phyloP scores from a whole-genome alignment of 345 rosid genomes.

The Moricandia moricandioides region DNA sequence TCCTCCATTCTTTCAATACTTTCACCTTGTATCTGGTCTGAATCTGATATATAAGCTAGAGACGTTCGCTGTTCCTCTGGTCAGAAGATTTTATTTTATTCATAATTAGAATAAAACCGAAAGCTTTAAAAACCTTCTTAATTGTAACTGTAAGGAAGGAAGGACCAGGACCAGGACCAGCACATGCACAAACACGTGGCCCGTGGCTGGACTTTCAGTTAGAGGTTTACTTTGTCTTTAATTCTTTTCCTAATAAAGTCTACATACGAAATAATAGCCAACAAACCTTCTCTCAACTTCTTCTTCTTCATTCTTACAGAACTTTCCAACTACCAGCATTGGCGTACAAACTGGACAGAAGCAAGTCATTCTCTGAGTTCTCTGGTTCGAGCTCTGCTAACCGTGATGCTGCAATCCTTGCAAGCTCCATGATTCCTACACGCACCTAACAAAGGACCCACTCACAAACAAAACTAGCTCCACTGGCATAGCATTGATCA shows the following conservation, averaged over 20 bases:
- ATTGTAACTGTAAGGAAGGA: neutral
- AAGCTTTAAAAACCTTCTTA: neutral
- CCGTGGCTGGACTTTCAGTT: neutral
- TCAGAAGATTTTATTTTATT: neutral
- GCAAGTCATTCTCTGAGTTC: conserved; percentile 54
- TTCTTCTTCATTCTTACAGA: conserved; percentile 48
- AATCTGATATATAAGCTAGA: neutral
- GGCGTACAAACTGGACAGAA: conserved; percentile 59
- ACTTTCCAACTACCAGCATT: conserved; percentile 58
- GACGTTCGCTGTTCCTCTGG: neutral
- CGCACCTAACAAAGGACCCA: conserved; percentile 86
- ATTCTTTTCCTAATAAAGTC: neutral
- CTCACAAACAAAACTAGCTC: conserved; percentile 77
- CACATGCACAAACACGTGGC: neutral
- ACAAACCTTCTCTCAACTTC: conserved; percentile 31
- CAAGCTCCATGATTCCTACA: conserved; percentile 72
- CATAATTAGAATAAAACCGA: neutral
- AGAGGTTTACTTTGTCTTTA: neutral
- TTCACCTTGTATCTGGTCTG: conserved; percentile 2
- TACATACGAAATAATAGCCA: neutral
- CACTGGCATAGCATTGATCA: conserved; percentile 55
- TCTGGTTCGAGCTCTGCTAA: conserved; percentile 65
- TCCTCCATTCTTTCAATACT: conserved; percentile 11
- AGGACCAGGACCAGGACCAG: neutral
- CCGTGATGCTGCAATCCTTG: conserved; percentile 55